Evolutionary conservation across 2,329 filamentous ascomycete genomes (phyloP).

Genomic region (Xylariaceae sp.): DNA sequence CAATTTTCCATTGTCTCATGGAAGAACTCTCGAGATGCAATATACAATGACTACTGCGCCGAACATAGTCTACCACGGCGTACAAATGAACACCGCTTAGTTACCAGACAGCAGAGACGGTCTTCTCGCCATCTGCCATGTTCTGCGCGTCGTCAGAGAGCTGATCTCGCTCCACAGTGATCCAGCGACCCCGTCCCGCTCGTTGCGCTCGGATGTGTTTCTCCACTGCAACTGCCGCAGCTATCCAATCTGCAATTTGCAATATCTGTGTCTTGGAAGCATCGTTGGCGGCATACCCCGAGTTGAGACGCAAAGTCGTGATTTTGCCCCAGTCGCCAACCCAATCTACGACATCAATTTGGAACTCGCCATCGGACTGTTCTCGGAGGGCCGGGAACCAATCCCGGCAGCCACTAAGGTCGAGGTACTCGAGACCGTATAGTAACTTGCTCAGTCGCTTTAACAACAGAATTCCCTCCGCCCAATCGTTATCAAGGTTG

Average conservation of each 20-base stretch:
- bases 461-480: conserved; percentile 55
- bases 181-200: conserved; percentile 47
- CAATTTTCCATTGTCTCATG: no score
- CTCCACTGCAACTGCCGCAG: conserved; percentile 43
- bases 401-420: conserved; percentile 56
- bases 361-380: conserved; percentile 41
- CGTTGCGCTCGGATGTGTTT: conserved; percentile 46
- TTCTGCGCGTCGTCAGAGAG: conserved; percentile 19
- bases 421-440: conserved; percentile 59
- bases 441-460: conserved; percentile 52
- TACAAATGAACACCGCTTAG: background rate
- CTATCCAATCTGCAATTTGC: conserved; percentile 35
- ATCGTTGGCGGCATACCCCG: conserved; percentile 41
- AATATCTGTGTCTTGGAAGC: conserved; percentile 34
- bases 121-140: conserved; percentile 13
- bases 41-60: no score
- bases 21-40: no score
- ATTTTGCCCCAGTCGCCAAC: conserved; percentile 53
- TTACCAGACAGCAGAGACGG: background rate
- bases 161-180: conserved; percentile 47
- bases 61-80: background rate
- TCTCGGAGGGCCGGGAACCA: conserved; percentile 52
- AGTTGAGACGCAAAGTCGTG: conserved; percentile 41
- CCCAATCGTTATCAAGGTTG: conserved; percentile 56
- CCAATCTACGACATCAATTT: conserved; percentile 49